phyloP scores from a whole-genome alignment of 495 filamentous ascomycete genomes.

The Daldinia vernicosa region DNA sequence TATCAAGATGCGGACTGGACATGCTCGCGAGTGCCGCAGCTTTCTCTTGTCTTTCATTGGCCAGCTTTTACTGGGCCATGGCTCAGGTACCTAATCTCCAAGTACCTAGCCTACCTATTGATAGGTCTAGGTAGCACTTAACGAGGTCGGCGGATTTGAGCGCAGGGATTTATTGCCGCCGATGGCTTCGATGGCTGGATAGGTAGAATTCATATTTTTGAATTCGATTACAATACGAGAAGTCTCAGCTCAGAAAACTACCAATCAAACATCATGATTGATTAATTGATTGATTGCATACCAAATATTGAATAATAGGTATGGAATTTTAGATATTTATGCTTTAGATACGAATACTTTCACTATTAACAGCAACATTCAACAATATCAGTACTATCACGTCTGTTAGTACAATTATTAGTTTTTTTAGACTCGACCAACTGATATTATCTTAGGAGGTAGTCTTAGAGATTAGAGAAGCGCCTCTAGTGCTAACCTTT shows the following conservation, averaged over 20 bases:
- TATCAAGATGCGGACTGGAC: background rate
- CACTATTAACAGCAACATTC: background rate
- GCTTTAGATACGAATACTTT: background rate
- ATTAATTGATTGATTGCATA: background rate
- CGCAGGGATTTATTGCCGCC: slow-evolving; percentile 27
- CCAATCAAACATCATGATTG: slow-evolving; percentile 16
- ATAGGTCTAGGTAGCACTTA: background rate
- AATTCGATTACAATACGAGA: slow-evolving; percentile 3
- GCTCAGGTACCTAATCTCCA: slow-evolving; percentile 19
- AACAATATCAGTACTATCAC: background rate
- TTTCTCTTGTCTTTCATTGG: slow-evolving; percentile 3
- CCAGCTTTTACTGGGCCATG: slow-evolving; percentile 6
- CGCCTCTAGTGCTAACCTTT: background rate
- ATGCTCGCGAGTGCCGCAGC: slow-evolving; percentile 1
- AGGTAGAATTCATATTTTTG: background rate
- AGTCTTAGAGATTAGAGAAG: background rate
- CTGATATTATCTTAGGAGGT: background rate
- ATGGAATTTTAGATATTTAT: background rate
- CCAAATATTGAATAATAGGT: no score
- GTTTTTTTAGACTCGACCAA: background rate
- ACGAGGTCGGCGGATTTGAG: slow-evolving; percentile 5
- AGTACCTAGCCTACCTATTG: slow-evolving; percentile 13
- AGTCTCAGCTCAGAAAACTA: slow-evolving; percentile 28
- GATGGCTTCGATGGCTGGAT: slow-evolving; percentile 7
- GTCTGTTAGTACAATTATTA: background rate